Conservation (phyloP, 768 basidiomycete species). For the Rhodotorula paludigena region DNA sequence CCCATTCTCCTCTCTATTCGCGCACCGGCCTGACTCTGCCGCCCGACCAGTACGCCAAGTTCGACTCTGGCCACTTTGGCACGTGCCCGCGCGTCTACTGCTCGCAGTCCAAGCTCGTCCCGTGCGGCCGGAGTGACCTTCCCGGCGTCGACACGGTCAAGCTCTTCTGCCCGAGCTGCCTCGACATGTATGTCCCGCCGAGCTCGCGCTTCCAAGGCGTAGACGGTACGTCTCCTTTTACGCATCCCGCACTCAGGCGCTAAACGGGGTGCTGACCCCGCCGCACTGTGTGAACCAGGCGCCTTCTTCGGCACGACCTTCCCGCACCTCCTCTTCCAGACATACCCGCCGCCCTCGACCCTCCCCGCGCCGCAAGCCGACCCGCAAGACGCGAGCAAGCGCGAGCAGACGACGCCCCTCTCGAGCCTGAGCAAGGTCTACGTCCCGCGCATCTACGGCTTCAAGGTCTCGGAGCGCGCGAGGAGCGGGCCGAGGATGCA, state of each 20-base stretch:
- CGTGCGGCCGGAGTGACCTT: constrained; percentile 90
- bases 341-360: constrained; percentile 53
- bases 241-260: no score
- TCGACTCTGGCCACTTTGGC: constrained; percentile 84
- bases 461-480: constrained; percentile 91
- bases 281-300: no score
- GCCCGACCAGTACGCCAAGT: constrained; percentile 75
- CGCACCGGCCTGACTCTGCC: not conserved
- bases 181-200: constrained; percentile 92
- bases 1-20: constrained; percentile 21
- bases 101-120: constrained; percentile 77
- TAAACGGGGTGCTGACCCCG: no score
- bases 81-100: constrained; percentile 95
- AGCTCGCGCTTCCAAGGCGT: constrained; percentile 92
- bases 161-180: constrained; percentile 94
- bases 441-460: constrained; percentile 88
- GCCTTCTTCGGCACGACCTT: constrained; percentile 99
- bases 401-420: constrained; percentile 29
- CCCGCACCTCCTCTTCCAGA: constrained; percentile 94
- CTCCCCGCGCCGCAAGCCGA: constrained; percentile 28
- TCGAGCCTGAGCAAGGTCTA: constrained; percentile 60
- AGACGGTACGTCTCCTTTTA: constrained; percentile 62
- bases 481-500: constrained; percentile 94
- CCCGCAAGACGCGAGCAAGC: constrained; percentile 5
- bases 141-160: constrained; percentile 97